Evolutionary conservation across 2,329 filamentous ascomycete genomes (phyloP).

Genomic region (Blastomyces parvus): DNA sequence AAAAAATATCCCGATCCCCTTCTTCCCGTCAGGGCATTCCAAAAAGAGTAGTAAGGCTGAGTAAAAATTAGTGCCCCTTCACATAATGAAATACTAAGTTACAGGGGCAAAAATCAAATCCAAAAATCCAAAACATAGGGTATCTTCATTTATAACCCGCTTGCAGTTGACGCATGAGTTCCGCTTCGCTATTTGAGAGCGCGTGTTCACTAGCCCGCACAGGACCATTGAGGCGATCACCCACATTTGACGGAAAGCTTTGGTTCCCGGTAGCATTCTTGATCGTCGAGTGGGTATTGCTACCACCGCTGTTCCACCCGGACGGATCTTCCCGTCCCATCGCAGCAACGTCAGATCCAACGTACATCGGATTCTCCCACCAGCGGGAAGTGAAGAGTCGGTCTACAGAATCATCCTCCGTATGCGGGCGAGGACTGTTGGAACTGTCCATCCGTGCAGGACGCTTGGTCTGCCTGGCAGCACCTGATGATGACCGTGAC

Average conservation of each 20-base stretch:
- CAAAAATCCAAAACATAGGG: not conserved
- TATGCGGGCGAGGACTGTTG: not conserved
- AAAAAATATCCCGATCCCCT: not conserved
- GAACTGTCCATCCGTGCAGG: not conserved
- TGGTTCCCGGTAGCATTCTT: not conserved
- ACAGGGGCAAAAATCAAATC: not conserved
- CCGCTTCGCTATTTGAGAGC: not conserved
- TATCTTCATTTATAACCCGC: not conserved
- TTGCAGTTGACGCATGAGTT: not conserved
- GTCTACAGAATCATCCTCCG: not conserved
- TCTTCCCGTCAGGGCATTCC: not conserved
- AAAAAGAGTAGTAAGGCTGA: not conserved
- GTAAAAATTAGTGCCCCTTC: not conserved
- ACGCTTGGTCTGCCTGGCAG: not conserved
- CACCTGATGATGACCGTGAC: not conserved
- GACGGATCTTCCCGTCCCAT: not conserved
- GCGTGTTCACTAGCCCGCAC: not conserved
- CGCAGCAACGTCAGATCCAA: not conserved
- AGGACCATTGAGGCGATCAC: not conserved
- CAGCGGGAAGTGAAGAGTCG: not conserved
- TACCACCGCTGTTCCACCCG: too few species aligned
- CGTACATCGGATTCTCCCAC: not conserved
- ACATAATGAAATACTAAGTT: not conserved
- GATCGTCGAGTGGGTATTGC: not conserved
- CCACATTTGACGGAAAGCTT: not conserved